Conservation (phyloP, 2,329 filamentous ascomycete genomes). For the Gnomoniopsis sp. region DNA sequence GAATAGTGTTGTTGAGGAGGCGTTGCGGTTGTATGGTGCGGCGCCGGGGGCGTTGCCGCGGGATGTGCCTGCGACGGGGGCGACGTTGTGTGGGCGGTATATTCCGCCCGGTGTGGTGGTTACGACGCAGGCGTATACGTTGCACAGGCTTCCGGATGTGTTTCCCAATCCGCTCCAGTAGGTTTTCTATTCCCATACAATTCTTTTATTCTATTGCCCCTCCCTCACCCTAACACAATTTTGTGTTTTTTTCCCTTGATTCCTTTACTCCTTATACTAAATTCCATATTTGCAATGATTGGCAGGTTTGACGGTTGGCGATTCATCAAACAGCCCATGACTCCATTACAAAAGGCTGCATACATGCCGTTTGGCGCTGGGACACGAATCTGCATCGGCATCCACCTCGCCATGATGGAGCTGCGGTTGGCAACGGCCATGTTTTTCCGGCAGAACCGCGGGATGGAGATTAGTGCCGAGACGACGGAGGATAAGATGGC, state of each 20-base stretch:
- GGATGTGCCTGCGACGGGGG: conserved; percentile 24
- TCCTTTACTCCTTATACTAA: too few relatives aligned
- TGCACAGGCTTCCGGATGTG: conserved; percentile 26
- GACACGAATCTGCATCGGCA: conserved; percentile 46
- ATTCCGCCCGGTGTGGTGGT: conserved; percentile 30
- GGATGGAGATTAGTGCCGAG: conserved; percentile 8
- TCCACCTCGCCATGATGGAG: conserved; percentile 49
- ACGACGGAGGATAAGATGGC: conserved; percentile 29
- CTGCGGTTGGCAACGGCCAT: conserved; percentile 41
- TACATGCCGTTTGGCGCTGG: conserved; percentile 50
- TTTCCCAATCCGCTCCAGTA: neutral
- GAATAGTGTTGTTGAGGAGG: conserved; percentile 31
- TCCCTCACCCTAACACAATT: neutral
- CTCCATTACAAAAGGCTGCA: conserved; percentile 34
- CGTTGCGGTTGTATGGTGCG: conserved; percentile 29
- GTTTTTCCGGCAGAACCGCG: conserved; percentile 36
- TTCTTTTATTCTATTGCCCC: neutral
- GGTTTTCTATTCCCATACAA: neutral
- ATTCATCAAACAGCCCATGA: conserved; percentile 26
- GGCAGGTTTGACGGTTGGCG: conserved; percentile 27
- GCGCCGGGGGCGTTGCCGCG: conserved; percentile 28
- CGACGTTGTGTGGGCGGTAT: conserved; percentile 24
- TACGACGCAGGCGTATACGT: conserved; percentile 32
- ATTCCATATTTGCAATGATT: too few relatives aligned
- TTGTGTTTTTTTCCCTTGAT: too few relatives aligned